A percentile compares a stretch with the other conserved stretches of the same genome.
These are phyloP conservation scores for Amanita jacksonii DNA, from an alignment of 768 basidiomycete species.

Conservation along the genomic window DNA sequence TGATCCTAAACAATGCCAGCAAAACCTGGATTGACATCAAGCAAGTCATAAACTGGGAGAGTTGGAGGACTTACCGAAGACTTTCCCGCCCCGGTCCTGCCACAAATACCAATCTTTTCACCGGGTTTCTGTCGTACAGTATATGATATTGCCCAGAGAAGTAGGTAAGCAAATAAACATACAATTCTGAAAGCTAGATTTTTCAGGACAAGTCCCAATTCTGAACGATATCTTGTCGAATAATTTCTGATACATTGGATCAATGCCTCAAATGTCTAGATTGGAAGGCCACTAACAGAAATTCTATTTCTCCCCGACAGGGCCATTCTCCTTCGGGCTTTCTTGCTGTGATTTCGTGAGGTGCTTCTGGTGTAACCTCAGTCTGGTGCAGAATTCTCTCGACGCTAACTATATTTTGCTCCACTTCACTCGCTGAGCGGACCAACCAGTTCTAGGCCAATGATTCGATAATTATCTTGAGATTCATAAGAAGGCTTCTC, in stretches of 20 bases:
- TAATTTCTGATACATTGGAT: slow-evolving; percentile 37
- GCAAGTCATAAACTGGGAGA: neutral
- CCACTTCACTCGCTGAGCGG: slow-evolving; percentile 76
- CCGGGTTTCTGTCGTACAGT: slow-evolving; percentile 43
- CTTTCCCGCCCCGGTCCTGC: slow-evolving; percentile 75
- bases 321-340: slow-evolving; percentile 64
- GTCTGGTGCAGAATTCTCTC: slow-evolving; percentile 84
- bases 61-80: slow-evolving; percentile 50
- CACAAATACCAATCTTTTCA: slow-evolving; percentile 88
- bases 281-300: slow-evolving; percentile 30
- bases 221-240: slow-evolving; percentile 72
- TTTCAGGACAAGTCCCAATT: slow-evolving; percentile 72
- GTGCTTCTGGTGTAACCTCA: slow-evolving; percentile 63
- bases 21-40: slow-evolving; percentile 32
- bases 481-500: slow-evolving; percentile 16
- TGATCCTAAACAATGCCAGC: slow-evolving; percentile 67
- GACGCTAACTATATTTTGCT: slow-evolving; percentile 84
- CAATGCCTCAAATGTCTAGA: neutral
- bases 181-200: slow-evolving; percentile 66
- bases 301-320: slow-evolving; percentile 58
- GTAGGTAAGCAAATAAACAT: slow-evolving; percentile 11
- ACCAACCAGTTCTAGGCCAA: slow-evolving; percentile 66
- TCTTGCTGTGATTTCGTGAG: slow-evolving; percentile 52
- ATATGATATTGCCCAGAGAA: neutral
- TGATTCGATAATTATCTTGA: slow-evolving; percentile 1